Evolutionary conservation across 2,329 filamentous ascomycete genomes (phyloP).

Genomic region (Cladophialophora chaetospira): DNA sequence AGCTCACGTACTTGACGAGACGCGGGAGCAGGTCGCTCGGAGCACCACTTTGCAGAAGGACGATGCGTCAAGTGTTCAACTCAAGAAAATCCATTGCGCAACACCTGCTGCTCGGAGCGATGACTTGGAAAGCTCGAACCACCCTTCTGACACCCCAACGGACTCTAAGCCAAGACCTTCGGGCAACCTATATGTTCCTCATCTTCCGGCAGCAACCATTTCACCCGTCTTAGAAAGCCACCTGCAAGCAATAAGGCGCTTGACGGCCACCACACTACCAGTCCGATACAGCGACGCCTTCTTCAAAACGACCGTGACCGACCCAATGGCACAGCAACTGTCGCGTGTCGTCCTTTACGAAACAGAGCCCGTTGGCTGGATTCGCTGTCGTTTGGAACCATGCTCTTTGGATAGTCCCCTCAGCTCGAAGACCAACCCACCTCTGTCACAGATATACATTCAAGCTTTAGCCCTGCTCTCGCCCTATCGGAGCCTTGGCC

Average conservation of each 20-base stretch:
- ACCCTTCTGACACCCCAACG: not conserved
- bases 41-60: not conserved
- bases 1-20: not conserved
- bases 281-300: constrained; percentile 63
- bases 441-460: constrained; percentile 58
- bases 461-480: constrained; percentile 62
- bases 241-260: constrained; percentile 58
- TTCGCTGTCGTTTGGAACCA: constrained; percentile 50
- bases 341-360: constrained; percentile 64
- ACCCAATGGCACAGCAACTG: constrained; percentile 54
- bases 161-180: not conserved
- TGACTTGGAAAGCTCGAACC: not conserved
- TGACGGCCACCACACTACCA: constrained; percentile 61
- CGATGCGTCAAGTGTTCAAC: not conserved
- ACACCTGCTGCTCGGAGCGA: not conserved
- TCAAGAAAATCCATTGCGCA: not conserved
- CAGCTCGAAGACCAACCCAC: constrained; percentile 15
- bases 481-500: constrained; percentile 59
- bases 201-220: constrained; percentile 54
- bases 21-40: not conserved
- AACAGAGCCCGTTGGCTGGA: constrained; percentile 47
- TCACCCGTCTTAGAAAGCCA: constrained; percentile 55
- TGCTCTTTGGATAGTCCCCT: constrained; percentile 5
- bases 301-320: constrained; percentile 61
- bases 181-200: constrained; percentile 33